These are phyloP conservation scores for Diaporthe ilicicola DNA, from an alignment of 2,329 filamentous ascomycete genomes.

Conservation along the genomic window DNA sequence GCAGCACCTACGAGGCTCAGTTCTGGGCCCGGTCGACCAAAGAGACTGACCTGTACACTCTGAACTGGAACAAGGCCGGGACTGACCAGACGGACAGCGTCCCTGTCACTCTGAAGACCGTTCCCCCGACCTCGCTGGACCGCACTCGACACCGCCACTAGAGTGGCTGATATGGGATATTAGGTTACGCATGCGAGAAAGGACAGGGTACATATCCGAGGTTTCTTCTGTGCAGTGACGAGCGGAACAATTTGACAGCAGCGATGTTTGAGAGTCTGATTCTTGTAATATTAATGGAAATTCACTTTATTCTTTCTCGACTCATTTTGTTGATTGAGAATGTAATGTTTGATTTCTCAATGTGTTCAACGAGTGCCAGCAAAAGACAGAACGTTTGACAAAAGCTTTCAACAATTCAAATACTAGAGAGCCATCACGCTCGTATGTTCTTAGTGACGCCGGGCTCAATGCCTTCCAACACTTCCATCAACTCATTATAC, in stretches of 20 bases:
- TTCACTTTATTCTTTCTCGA: neutral
- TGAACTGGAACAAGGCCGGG: slow-evolving; percentile 28
- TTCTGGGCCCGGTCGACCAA: slow-evolving; percentile 29
- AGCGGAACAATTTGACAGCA: neutral
- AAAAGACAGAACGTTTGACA: too few species aligned
- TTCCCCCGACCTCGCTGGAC: neutral
- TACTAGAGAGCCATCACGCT: neutral
- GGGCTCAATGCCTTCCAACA: slow-evolving; percentile 53
- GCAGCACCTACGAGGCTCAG: slow-evolving; percentile 19
- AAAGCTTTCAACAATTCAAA: too few species aligned
- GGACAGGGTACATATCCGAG: neutral
- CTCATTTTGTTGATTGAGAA: neutral
- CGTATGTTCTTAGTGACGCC: slow-evolving; percentile 47
- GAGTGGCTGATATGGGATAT: neutral
- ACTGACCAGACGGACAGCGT: slow-evolving; percentile 24
- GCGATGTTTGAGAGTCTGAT: neutral
- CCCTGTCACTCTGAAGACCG: slow-evolving; percentile 27
- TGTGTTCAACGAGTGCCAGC: neutral
- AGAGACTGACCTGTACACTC: slow-evolving; percentile 7
- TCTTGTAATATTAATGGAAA: slow-evolving; percentile 19
- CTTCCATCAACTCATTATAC: slow-evolving; percentile 52
- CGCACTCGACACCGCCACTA: neutral
- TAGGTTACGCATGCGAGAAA: too few species aligned
- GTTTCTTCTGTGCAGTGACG: neutral
- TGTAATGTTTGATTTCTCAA: neutral